Conservation (phyloP, 176 grass and related monocot genomes). For the Carex littledalei region DNA sequence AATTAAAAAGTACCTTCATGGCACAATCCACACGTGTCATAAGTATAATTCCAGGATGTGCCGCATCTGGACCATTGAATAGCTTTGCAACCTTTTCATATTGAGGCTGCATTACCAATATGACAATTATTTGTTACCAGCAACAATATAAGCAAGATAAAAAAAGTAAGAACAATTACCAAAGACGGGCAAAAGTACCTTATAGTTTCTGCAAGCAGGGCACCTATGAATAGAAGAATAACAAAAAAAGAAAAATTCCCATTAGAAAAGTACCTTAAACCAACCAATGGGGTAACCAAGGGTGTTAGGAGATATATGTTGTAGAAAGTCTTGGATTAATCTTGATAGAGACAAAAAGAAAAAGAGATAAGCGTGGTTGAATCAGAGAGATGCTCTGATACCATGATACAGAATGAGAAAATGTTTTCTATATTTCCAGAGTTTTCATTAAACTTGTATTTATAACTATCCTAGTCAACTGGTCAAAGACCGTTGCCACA, state of each 20-base stretch:
- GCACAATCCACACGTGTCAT: slow-evolving; percentile 95
- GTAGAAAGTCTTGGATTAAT: no score
- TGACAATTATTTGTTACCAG: not conserved
- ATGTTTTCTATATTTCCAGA: no score
- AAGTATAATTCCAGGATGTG: slow-evolving; percentile 73
- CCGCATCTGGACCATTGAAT: slow-evolving; percentile 82
- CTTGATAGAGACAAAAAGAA: no score
- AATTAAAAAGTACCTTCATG: slow-evolving; percentile 62
- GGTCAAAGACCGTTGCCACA: no score
- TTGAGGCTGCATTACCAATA: slow-evolving; percentile 50
- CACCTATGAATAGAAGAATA: slow-evolving; percentile 53
- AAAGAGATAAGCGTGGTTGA: no score
- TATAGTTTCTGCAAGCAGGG: slow-evolving; percentile 98
- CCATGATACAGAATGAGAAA: no score
- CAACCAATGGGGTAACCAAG: not conserved
- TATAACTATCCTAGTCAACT: no score
- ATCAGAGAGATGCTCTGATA: no score
- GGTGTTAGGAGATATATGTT: no score
- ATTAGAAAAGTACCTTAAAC: not conserved
- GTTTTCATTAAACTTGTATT: no score
- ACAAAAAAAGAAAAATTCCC: not conserved
- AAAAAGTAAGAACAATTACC: not conserved
- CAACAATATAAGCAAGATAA: slow-evolving; percentile 2
- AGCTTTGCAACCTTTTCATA: slow-evolving; percentile 96
- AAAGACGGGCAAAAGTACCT: slow-evolving; percentile 40